A percentile compares a stretch with the other conserved stretches of the same genome.
These are phyloP conservation scores for Arctium lappa DNA, from an alignment of 129 eudicot species.

Conservation along the genomic window DNA sequence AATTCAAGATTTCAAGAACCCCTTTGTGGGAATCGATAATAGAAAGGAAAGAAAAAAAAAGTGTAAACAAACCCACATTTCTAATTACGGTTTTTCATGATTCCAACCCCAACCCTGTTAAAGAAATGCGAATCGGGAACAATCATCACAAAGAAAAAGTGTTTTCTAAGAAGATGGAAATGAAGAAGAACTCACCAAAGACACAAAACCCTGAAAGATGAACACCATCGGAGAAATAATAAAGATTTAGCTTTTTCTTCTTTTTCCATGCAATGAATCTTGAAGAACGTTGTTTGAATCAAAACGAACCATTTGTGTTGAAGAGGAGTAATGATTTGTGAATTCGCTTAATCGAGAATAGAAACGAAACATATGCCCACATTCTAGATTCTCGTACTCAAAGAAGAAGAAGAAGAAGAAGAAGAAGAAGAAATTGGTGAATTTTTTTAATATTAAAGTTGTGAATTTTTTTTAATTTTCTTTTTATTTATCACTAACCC, in stretches of 20 bases:
- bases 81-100: conserved; percentile 4
- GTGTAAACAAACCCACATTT: neutral
- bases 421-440: neutral
- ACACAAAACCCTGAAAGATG: conserved; percentile 10
- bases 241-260: neutral
- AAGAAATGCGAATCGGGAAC: neutral
- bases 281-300: conserved; percentile 2
- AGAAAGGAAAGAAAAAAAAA: neutral
- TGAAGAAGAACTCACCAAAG: conserved; percentile 23
- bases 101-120: neutral
- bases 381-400: conserved; percentile 39
- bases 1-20: neutral
- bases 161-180: neutral
- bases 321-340: conserved; percentile 9
- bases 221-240: neutral
- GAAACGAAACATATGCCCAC: conserved; percentile 30
- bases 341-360: conserved; percentile 22
- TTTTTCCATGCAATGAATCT: conserved; percentile 27
- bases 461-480: neutral
- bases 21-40: conserved; percentile 1
- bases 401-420: conserved; percentile 17
- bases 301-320: conserved; percentile 4
- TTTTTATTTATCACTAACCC: neutral
- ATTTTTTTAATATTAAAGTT: neutral
- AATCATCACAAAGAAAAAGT: neutral